Evolutionary conservation across 176 grass and related monocot species (phyloP).

Genomic region (Eleusine indica): DNA sequence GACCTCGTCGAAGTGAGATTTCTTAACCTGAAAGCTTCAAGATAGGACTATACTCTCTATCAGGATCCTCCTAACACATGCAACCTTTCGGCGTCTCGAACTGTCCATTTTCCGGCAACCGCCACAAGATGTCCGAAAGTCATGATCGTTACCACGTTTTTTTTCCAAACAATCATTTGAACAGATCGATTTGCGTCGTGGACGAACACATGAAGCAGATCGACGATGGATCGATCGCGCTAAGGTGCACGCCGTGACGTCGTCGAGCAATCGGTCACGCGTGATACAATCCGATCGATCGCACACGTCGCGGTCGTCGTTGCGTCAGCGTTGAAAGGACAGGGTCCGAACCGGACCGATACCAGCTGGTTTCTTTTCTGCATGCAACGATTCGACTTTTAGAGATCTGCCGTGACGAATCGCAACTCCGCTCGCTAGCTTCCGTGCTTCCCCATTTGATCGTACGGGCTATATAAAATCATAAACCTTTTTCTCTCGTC

Average conservation of each 20-base stretch:
- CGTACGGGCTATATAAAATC: background rate
- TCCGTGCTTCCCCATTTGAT: conserved; percentile 12
- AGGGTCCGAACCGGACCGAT: conserved; percentile 9
- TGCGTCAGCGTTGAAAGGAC: conserved; percentile 28
- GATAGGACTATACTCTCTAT: background rate
- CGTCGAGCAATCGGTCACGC: background rate
- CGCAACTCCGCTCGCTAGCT: conserved; percentile 14
- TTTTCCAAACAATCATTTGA: background rate
- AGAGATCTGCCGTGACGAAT: conserved; percentile 46
- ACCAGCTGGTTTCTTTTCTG: conserved; percentile 5
- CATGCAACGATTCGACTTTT: background rate
- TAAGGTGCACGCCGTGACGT: background rate
- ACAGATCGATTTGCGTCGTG: background rate
- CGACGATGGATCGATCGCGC: background rate
- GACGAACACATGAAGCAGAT: background rate
- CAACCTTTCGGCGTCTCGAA: background rate
- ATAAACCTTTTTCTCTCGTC: background rate
- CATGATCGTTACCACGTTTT: background rate
- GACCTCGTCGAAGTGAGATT: background rate
- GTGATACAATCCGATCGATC: background rate
- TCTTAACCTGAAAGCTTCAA: background rate
- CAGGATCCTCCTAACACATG: background rate
- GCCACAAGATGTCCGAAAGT: background rate
- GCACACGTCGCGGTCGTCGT: background rate
- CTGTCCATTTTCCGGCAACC: background rate